Percentiles rank a stretch among this genome's conserved stretches.
These are phyloP conservation scores for Metschnikowia noctiluminum DNA, from an alignment of 805 yeast genomes.

Conservation along the genomic window DNA sequence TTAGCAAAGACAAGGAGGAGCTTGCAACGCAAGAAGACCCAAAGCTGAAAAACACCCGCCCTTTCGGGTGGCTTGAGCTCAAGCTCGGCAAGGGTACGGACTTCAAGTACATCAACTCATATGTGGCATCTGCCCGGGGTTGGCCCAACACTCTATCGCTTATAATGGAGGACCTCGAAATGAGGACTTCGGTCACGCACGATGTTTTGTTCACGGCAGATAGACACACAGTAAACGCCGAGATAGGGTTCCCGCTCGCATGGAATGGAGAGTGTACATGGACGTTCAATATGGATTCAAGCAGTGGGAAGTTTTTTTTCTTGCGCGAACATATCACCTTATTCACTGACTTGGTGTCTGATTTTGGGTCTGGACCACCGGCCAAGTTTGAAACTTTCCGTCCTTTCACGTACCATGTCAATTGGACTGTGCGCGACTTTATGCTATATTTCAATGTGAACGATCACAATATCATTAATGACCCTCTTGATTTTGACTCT, in stretches of 20 bases:
- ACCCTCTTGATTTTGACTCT: constrained; percentile 79
- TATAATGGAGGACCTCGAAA: constrained; percentile 52
- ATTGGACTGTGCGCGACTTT: constrained; percentile 58
- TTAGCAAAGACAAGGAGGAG: constrained; percentile 61
- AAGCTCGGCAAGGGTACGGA: constrained; percentile 55
- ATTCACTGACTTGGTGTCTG: constrained; percentile 67
- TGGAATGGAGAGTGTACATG: constrained; percentile 83
- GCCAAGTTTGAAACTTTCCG: constrained; percentile 73
- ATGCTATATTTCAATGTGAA: constrained; percentile 74
- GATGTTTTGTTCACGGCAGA: constrained; percentile 68
- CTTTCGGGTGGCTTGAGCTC: constrained; percentile 92
- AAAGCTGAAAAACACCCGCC: constrained; percentile 23
- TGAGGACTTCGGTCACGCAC: constrained; percentile 85
- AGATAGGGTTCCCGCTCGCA: constrained; percentile 64
- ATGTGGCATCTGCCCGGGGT: constrained; percentile 54
- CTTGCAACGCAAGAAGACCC: constrained; percentile 8
- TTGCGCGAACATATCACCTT: constrained; percentile 80
- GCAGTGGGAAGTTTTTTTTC: constrained; percentile 56
- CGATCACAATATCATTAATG: constrained; percentile 82
- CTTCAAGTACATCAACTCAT: constrained; percentile 44
- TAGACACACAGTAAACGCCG: constrained; percentile 50
- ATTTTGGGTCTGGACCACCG: constrained; percentile 71
- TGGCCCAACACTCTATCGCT: constrained; percentile 49
- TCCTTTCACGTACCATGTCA: constrained; percentile 61
- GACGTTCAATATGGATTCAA: constrained; percentile 54